Evolutionary conservation across 306 rosid genomes (phyloP).

Genomic region (Mucuna pruriens): DNA sequence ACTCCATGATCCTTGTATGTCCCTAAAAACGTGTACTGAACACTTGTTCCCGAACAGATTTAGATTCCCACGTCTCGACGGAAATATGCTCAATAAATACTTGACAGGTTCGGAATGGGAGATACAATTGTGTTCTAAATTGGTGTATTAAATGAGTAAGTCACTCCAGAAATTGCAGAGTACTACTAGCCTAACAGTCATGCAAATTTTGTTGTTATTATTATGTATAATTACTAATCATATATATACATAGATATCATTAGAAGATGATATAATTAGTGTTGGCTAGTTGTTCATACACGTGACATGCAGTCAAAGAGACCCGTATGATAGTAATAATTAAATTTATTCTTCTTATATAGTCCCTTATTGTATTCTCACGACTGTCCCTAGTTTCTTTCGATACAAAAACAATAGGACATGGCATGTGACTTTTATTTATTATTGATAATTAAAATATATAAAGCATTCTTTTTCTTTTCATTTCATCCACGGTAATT

Average conservation of each 20-base stretch:
- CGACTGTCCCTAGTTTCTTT: neutral
- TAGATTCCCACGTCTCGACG: too few species aligned
- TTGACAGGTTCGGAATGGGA: too few species aligned
- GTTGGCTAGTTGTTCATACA: neutral
- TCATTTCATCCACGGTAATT: neutral
- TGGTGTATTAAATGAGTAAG: too few species aligned
- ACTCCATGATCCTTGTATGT: too few species aligned
- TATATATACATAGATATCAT: too few species aligned
- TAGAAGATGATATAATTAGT: neutral
- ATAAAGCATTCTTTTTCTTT: neutral
- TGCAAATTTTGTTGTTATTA: neutral
- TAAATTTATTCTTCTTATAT: neutral
- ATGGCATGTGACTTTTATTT: constrained; percentile 14
- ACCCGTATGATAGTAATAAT: neutral
- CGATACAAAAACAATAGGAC: neutral
- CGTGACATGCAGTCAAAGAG: constrained; percentile 19
- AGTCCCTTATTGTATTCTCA: neutral
- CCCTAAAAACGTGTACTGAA: too few species aligned
- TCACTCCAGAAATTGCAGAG: too few species aligned
- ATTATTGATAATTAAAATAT: neutral
- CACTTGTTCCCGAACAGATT: too few species aligned
- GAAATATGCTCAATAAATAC: too few species aligned
- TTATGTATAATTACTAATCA: too few species aligned
- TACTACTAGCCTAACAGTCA: too few species aligned
- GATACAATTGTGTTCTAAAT: too few species aligned